Conservation (phyloP, 495 filamentous ascomycete species). For the Hypoxylon fuscum region DNA sequence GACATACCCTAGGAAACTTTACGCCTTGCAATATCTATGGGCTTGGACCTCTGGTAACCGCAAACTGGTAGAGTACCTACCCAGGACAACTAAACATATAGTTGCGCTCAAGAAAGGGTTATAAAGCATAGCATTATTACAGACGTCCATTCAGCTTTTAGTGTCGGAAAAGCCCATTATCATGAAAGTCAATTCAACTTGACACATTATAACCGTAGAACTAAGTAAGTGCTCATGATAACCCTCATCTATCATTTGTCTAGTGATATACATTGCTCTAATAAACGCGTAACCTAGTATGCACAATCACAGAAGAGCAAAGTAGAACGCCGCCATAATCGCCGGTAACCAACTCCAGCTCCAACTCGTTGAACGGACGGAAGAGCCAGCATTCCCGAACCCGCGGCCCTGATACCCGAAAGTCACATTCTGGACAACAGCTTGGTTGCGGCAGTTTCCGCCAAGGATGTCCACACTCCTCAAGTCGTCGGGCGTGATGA, state of each 20-base stretch:
- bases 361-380: neutral
- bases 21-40: too few species aligned
- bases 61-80: too few species aligned
- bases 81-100: too few species aligned
- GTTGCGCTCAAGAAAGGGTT: too few species aligned
- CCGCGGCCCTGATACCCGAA: slow-evolving; percentile 73
- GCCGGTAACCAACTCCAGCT: slow-evolving; percentile 24
- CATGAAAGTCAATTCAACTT: neutral
- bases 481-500: slow-evolving; percentile 74
- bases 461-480: slow-evolving; percentile 70
- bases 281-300: neutral
- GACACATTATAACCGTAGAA: neutral
- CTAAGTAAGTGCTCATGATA: neutral
- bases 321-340: slow-evolving; percentile 6
- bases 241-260: neutral
- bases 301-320: slow-evolving; percentile 1
- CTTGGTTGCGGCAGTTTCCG: slow-evolving; percentile 73
- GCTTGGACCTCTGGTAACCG: too few species aligned
- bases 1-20: too few species aligned
- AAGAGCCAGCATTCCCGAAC: slow-evolving; percentile 41
- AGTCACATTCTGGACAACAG: slow-evolving; percentile 71
- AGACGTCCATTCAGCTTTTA: too few species aligned
- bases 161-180: neutral
- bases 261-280: neutral
- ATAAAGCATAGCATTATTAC: too few species aligned